These are phyloP conservation scores for Neonectria sp. DNA, from an alignment of 2,329 filamentous ascomycete species.

Conservation along the genomic window DNA sequence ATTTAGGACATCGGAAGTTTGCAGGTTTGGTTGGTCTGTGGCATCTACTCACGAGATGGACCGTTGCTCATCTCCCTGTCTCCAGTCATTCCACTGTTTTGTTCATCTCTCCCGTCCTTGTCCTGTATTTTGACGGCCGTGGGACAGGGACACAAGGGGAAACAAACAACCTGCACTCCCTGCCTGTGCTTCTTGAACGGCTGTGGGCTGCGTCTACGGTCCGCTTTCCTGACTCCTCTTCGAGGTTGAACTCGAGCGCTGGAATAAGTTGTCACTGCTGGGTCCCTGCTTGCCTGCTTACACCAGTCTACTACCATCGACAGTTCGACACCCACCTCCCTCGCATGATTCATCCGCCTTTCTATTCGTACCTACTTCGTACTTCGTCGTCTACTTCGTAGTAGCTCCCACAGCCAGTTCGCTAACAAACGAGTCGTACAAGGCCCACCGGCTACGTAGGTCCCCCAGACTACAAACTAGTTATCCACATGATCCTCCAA, in stretches of 20 bases:
- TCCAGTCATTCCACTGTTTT: slow-evolving; percentile 31
- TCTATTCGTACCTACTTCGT: not conserved
- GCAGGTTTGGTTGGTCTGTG: slow-evolving; percentile 21
- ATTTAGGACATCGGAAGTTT: slow-evolving; percentile 22
- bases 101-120: slow-evolving; percentile 28
- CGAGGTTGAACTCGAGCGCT: no score
- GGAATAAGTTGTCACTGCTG: no score
- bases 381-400: not conserved
- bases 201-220: not conserved
- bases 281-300: not conserved
- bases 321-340: not conserved
- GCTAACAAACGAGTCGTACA: not conserved
- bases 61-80: slow-evolving; percentile 29
- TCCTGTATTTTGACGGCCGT: slow-evolving; percentile 17
- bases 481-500: slow-evolving; percentile 3
- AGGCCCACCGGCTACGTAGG: slow-evolving; percentile 4
- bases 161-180: slow-evolving; percentile 4
- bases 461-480: slow-evolving; percentile 12
- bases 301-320: not conserved
- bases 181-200: not conserved
- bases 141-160: slow-evolving; percentile 26
- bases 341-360: not conserved
- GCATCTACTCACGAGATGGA: slow-evolving; percentile 24
- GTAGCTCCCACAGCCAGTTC: not conserved
- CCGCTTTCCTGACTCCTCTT: not conserved